phyloP scores from a whole-genome alignment of 2,329 filamentous ascomycete species.

The Trematosphaeria pertusa region DNA sequence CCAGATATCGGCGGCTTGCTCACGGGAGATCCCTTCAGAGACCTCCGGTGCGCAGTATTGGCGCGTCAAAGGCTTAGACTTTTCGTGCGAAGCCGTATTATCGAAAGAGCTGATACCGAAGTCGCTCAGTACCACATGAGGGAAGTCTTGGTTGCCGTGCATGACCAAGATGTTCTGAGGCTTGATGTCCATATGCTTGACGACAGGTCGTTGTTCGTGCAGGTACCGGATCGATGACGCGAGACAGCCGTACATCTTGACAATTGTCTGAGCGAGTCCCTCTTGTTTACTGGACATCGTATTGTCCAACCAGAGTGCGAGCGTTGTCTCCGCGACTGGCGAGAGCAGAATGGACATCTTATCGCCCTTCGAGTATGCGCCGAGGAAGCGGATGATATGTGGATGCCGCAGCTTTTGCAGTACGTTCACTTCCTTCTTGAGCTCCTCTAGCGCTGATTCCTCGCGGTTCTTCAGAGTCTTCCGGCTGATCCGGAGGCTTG shows the following conservation, averaged over 20 bases:
- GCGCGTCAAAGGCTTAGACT: constrained; percentile 36
- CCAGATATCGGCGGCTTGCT: constrained; percentile 76
- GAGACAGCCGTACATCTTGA: constrained; percentile 47
- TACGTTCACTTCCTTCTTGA: constrained; percentile 44
- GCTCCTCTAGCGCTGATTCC: constrained; percentile 37
- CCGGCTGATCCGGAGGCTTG: constrained; percentile 40
- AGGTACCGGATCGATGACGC: constrained; percentile 44
- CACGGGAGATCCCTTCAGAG: constrained; percentile 32
- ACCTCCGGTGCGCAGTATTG: constrained; percentile 47
- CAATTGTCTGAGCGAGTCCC: constrained; percentile 30
- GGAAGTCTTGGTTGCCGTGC: constrained; percentile 35
- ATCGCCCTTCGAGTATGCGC: constrained; percentile 43
- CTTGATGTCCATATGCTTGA: constrained; percentile 49
- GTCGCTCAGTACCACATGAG: constrained; percentile 46
- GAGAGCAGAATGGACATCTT: constrained; percentile 47
- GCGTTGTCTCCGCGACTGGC: constrained; percentile 46
- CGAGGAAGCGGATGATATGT: constrained; percentile 48
- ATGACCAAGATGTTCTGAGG: constrained; percentile 48
- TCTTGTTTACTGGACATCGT: constrained; percentile 25
- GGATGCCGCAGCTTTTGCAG: constrained; percentile 49
- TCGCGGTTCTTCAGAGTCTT: constrained; percentile 49
- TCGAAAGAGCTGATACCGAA: constrained; percentile 46
- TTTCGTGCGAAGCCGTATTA: constrained; percentile 19
- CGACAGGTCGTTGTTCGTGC: constrained; percentile 44
- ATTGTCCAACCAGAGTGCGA: constrained; percentile 42